phyloP scores from a whole-genome alignment of 371 early-diverging fungal species.

The Furculomyces boomerangus region DNA sequence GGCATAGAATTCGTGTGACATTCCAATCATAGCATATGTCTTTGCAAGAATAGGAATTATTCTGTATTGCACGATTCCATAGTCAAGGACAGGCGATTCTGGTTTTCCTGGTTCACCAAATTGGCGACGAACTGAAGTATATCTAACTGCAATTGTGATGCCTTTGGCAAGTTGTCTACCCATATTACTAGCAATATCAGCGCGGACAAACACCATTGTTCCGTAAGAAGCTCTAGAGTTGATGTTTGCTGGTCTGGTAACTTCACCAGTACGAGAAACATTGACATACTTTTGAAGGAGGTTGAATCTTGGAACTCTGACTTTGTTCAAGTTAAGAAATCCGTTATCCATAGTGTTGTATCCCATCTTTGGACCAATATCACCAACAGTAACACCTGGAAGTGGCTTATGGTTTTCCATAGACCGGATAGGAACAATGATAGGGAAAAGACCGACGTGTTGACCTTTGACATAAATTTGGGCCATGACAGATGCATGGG shows the following conservation, averaged over 20 bases:
- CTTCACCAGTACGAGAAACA: slow-evolving; percentile 47
- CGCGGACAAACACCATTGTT: slow-evolving; percentile 55
- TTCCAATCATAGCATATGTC: slow-evolving; percentile 50
- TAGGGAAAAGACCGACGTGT: slow-evolving; percentile 64
- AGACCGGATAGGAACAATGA: slow-evolving; percentile 75
- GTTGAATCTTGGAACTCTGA: slow-evolving; percentile 56
- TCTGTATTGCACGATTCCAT: slow-evolving; percentile 57
- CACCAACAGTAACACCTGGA: slow-evolving; percentile 72
- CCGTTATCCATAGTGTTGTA: slow-evolving; percentile 71
- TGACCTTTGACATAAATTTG: slow-evolving; percentile 60
- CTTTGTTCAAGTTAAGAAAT: slow-evolving; percentile 53
- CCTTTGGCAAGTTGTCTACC: slow-evolving; percentile 30
- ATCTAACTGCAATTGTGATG: slow-evolving; percentile 46
- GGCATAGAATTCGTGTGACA: slow-evolving; percentile 38
- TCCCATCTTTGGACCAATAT: slow-evolving; percentile 82
- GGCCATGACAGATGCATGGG: slow-evolving; percentile 77
- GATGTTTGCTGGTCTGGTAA: slow-evolving; percentile 39
- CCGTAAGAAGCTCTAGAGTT: slow-evolving; percentile 49
- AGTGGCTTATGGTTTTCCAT: slow-evolving; percentile 50
- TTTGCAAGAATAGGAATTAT: slow-evolving; percentile 48
- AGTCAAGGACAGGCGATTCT: slow-evolving; percentile 57
- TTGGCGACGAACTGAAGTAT: slow-evolving; percentile 46
- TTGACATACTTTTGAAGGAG: slow-evolving; percentile 64
- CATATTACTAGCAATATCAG: slow-evolving; percentile 36
- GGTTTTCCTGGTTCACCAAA: slow-evolving; percentile 23